Percentiles rank a stretch among this genome's conserved stretches.
Evolutionary conservation across 169 alveolate species (phyloP).

Genomic region (Plasmodium yoelii): DNA sequence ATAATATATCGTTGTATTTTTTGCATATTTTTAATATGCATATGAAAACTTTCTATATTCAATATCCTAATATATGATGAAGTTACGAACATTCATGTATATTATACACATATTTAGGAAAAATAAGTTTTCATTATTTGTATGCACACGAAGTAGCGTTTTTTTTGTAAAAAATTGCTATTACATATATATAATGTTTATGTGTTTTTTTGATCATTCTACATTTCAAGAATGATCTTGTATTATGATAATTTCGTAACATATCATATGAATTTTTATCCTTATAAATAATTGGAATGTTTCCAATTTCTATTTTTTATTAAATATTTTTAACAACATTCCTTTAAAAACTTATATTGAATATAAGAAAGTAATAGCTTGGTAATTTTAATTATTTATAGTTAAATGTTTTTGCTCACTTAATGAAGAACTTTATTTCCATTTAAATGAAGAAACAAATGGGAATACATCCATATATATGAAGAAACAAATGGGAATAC

Average conservation of each 20-base stretch:
- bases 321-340: slow-evolving; percentile 40
- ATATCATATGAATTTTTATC: slow-evolving; percentile 4
- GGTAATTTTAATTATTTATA: slow-evolving; percentile 26
- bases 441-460: too few species aligned
- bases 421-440: too few species aligned
- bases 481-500: background rate
- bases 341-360: slow-evolving; percentile 59
- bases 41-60: too few species aligned
- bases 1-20: slow-evolving; percentile 4
- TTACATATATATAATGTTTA: background rate
- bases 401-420: background rate
- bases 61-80: too few species aligned
- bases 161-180: background rate
- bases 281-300: slow-evolving; percentile 30
- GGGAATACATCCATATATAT: background rate
- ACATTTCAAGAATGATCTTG: slow-evolving; percentile 14
- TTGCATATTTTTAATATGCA: too few species aligned
- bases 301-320: slow-evolving; percentile 53
- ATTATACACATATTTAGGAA: background rate
- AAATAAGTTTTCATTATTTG: background rate
- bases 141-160: too few species aligned
- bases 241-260: slow-evolving; percentile 19
- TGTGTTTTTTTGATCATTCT: background rate
- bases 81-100: too few species aligned
- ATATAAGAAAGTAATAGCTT: slow-evolving; percentile 57